Percentiles rank a stretch among this genome's conserved stretches.
Evolutionary conservation across 2,329 filamentous ascomycete species (phyloP).

Genomic region (Lecanosticta acicola): DNA sequence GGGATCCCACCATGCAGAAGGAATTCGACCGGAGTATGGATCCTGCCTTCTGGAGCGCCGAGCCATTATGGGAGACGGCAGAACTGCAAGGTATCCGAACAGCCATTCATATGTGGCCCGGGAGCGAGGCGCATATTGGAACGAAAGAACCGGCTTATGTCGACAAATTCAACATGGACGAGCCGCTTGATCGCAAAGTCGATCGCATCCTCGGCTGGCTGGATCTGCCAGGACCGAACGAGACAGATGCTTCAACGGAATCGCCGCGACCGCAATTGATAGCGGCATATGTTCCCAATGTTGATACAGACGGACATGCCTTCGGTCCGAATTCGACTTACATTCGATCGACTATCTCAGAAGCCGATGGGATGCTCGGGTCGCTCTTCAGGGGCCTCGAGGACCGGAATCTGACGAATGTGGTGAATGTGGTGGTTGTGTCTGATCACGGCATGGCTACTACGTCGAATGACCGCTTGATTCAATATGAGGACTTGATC

Average conservation of each 20-base stretch:
- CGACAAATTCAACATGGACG: constrained; percentile 77
- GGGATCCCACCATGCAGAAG: constrained; percentile 69
- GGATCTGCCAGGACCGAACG: constrained; percentile 70
- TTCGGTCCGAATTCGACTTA: constrained; percentile 95
- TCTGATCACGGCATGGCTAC: constrained; percentile 98
- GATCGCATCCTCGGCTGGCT: constrained; percentile 73
- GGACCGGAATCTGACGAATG: constrained; percentile 72
- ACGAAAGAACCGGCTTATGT: constrained; percentile 71
- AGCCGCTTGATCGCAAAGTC: constrained; percentile 69
- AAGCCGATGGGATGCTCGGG: constrained; percentile 79
- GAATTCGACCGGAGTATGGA: constrained; percentile 77
- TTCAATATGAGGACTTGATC: constrained; percentile 86
- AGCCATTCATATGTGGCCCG: constrained; percentile 98
- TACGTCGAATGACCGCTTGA: constrained; percentile 69
- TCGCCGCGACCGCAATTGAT: constrained; percentile 79
- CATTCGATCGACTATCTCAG: constrained; percentile 68
- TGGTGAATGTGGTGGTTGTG: constrained; percentile 93
- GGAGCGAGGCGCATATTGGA: constrained; percentile 80
- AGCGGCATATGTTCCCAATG: constrained; percentile 88
- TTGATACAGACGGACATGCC: constrained; percentile 79
- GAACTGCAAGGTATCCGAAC: constrained; percentile 72
- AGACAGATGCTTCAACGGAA: constrained; percentile 36
- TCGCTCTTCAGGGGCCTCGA: constrained; percentile 70
- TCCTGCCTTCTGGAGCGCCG: constrained; percentile 89
- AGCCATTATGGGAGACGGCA: constrained; percentile 90